A percentile compares a stretch with the other conserved stretches of the same genome.
phyloP scores from a whole-genome alignment of 2,329 filamentous ascomycete genomes.

The Fusarium sp. region DNA sequence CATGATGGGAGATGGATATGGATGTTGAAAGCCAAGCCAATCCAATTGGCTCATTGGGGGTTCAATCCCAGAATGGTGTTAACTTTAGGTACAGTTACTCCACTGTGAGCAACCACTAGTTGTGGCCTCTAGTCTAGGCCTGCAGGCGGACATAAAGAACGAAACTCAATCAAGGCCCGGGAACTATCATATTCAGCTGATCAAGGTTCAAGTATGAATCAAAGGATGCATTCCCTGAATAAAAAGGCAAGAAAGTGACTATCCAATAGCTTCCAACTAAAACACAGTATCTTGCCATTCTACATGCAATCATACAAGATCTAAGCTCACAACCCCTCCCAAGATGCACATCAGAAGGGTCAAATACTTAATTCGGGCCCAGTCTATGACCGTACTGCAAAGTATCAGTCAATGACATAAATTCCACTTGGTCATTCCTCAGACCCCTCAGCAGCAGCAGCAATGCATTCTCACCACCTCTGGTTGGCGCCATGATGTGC shows the following conservation, averaged over 20 bases:
- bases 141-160: background rate
- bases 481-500: slow-evolving; percentile 31
- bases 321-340: background rate
- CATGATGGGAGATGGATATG: slow-evolving; percentile 11
- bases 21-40: background rate
- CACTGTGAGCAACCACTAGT: slow-evolving; percentile 6
- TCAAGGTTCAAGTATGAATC: background rate
- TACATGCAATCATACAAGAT: background rate
- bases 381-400: background rate
- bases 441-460: background rate
- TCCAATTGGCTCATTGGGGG: slow-evolving; percentile 14
- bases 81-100: slow-evolving; percentile 13
- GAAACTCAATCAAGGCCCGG: slow-evolving; percentile 17
- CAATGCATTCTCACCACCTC: background rate
- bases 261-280: background rate
- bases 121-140: background rate
- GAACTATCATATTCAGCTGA: slow-evolving; percentile 20
- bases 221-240: background rate
- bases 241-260: background rate
- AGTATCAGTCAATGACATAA: background rate
- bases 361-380: background rate
- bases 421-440: background rate
- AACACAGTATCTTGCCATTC: background rate
- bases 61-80: slow-evolving; percentile 9
- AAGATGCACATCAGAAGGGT: background rate